Base-by-base conservation (phyloP, 495 filamentous ascomycete genomes). In the Diplogelasinospora grovesii region DNA sequence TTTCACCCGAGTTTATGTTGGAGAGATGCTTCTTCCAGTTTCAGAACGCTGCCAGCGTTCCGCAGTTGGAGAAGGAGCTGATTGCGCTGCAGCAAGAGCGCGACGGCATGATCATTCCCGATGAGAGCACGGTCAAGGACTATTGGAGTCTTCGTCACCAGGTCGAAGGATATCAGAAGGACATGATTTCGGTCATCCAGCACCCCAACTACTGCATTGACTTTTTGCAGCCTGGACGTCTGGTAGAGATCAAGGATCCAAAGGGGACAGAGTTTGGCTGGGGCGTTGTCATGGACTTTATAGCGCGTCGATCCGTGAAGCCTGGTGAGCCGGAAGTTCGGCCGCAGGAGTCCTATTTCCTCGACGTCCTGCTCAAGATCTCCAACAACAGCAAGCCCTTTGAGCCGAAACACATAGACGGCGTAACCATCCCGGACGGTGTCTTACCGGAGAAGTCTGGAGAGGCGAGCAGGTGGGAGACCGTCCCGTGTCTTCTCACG, bases 21-120 rank as follows among this genome's bases (percentile, higher is more conserved):
- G 86, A 95, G 65, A 75, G 81, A 48, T 97, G 93, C 53, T 98
- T 98, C 69, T 93, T 84, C 61, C 93, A 98, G 61, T 98, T 98
- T 63, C 92, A 98, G 60, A 95, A 92, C 50, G 85, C 86, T 7
- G 83, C 87, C 3, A 83, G 82, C 49, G 84, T 95, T 32, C 81
- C 84, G 21, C 71, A 72, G 25, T 68, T 97, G 21, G 92, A 97
- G 58, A 79, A 81, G 49, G 82, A 95, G 46, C 68, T 95, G 29
- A 69, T 71, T 26, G 75, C 80, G 25, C 61, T 94, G 21, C 86
- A 95, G 56, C 72, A 74, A 27, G 75, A 87, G 59, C 74, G 74
- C 47, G 75, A 80, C 26, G 72, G 72, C 23, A 78, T 89, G 68
- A 65, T 74, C 22, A 94, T 98, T 42, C 60, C 79, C 0, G 88